These are phyloP conservation scores for Hymenochaete sp. DNA, from an alignment of 1,284 basidiomycete species.

Conservation along the genomic window DNA sequence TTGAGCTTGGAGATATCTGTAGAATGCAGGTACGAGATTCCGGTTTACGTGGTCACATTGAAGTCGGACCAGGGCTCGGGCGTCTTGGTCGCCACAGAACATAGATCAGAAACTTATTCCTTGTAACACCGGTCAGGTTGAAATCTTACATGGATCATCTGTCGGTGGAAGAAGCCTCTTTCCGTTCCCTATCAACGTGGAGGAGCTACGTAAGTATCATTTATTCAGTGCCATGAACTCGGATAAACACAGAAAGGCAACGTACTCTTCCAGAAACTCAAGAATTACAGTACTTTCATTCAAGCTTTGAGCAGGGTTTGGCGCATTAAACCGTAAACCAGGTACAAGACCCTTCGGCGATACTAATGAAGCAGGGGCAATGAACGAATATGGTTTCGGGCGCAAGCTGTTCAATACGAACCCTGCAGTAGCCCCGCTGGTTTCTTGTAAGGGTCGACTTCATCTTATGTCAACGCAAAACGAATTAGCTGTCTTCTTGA, in stretches of 20 bases:
- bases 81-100: conserved; percentile 38
- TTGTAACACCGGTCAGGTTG: background rate
- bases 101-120: background rate
- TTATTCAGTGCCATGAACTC: no score
- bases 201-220: conserved; percentile 29
- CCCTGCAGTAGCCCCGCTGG: conserved; percentile 66
- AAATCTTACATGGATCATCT: conserved; percentile 49
- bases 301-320: conserved; percentile 43
- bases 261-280: conserved; percentile 67
- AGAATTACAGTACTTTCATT: conserved; percentile 69
- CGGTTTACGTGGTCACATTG: conserved; percentile 63
- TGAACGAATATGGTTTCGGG: no score
- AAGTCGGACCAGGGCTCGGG: conserved; percentile 56
- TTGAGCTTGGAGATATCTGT: conserved; percentile 72
- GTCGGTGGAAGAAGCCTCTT: conserved; percentile 48
- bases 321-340: conserved; percentile 48
- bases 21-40: conserved; percentile 64
- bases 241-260: conserved; percentile 18
- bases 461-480: conserved; percentile 40
- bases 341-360: conserved; percentile 77
- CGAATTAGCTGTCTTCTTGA: no score
- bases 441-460: conserved; percentile 79
- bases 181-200: conserved; percentile 37
- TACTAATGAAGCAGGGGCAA: no score
- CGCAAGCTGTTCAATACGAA: no score